A percentile compares a stretch with the other conserved stretches of the same genome.
Evolutionary conservation across 1,139 yeast genomes (phyloP).

Genomic region (Taphrina wiesneri): DNA sequence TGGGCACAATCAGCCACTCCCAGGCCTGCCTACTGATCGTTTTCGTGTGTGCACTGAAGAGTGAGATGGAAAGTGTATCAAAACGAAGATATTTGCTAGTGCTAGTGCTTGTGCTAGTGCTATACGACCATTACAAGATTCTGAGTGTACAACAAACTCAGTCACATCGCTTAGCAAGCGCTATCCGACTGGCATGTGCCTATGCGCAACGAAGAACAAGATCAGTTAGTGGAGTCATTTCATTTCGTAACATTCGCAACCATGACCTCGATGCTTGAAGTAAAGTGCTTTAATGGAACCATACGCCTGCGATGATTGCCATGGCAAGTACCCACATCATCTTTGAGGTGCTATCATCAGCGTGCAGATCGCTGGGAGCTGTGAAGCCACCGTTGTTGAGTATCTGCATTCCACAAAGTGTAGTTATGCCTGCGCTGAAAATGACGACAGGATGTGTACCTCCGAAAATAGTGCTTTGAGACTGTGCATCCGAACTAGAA

Average conservation of each 20-base stretch:
- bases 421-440: constrained; percentile 28
- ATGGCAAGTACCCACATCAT: constrained; percentile 29
- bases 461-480: constrained; percentile 12
- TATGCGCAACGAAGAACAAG: no score
- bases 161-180: no score
- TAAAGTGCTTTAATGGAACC: constrained; percentile 17
- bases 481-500: not conserved
- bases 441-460: constrained; percentile 27
- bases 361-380: constrained; percentile 6
- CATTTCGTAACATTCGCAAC: not conserved
- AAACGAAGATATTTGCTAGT: not conserved
- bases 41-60: not conserved
- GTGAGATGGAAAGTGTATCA: not conserved
- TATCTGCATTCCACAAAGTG: constrained; percentile 31
- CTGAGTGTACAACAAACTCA: not conserved
- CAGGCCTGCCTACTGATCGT: not conserved
- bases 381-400: constrained; percentile 25
- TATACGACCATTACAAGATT: not conserved
- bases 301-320: constrained; percentile 32
- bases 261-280: not conserved
- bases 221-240: no score
- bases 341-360: constrained; percentile 18
- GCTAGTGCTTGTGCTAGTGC: not conserved
- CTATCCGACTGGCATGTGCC: no score
- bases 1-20: not conserved